Evolutionary conservation across 306 rosid genomes (phyloP).

Genomic region (Arachis stenosperma): DNA sequence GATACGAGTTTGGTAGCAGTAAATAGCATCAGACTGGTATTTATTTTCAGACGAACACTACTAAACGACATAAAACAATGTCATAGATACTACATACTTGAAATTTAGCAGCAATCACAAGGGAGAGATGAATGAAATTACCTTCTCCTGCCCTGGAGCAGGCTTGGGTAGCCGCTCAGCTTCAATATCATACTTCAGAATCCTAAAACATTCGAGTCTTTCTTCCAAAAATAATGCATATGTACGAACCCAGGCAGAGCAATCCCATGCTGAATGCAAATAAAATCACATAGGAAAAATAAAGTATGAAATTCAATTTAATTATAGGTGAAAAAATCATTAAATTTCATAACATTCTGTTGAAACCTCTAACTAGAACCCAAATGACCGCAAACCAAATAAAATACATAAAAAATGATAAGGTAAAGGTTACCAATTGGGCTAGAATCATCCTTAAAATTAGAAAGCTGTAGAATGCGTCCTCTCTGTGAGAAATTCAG

Average conservation of each 20-base stretch:
- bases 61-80: slow-evolving; percentile 24
- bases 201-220: slow-evolving; percentile 92
- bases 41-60: slow-evolving; percentile 13
- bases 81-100: slow-evolving; percentile 1
- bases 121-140: slow-evolving; percentile 28
- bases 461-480: slow-evolving; percentile 88
- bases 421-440: slow-evolving; percentile 76
- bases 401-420: slow-evolving; percentile 33
- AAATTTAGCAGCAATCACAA: slow-evolving; percentile 13
- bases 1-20: slow-evolving; percentile 12
- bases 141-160: slow-evolving; percentile 91
- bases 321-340: background rate
- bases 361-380: slow-evolving; percentile 31
- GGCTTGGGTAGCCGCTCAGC: slow-evolving; percentile 96
- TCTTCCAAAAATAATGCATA: slow-evolving; percentile 98
- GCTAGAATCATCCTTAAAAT: slow-evolving; percentile 97
- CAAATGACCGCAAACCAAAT: slow-evolving; percentile 8
- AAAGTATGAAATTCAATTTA: slow-evolving; percentile 6
- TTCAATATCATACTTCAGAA: slow-evolving; percentile 94
- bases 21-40: slow-evolving; percentile 15
- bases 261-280: slow-evolving; percentile 87
- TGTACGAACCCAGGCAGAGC: slow-evolving; percentile 99
- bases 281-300: slow-evolving; percentile 22
- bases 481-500: slow-evolving; percentile 86
- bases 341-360: slow-evolving; percentile 19